Percentiles rank a stretch among this genome's conserved stretches.
Evolutionary conservation across 1,284 basidiomycete genomes (phyloP).

Genomic region (Retiboletus flavoniger): DNA sequence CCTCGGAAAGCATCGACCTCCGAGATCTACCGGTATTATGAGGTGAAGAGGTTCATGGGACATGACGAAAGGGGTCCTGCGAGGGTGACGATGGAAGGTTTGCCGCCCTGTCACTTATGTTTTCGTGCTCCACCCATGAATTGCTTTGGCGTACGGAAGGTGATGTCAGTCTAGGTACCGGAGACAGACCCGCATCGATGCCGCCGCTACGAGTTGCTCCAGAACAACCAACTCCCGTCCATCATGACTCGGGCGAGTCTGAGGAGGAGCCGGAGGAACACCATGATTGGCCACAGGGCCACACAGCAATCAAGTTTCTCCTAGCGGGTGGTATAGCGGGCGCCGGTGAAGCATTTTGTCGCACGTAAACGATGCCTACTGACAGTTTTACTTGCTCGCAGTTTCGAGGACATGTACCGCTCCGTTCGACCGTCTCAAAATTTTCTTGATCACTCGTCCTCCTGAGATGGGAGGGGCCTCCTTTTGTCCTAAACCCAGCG

Average conservation of each 20-base stretch:
- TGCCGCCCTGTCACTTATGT: slow-evolving; percentile 27
- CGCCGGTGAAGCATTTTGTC: slow-evolving; percentile 57
- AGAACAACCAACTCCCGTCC: slow-evolving; percentile 38
- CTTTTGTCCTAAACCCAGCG: slow-evolving; percentile 44
- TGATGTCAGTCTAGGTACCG: slow-evolving; percentile 71
- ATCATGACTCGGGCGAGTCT: slow-evolving; percentile 42
- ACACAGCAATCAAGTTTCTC: slow-evolving; percentile 85
- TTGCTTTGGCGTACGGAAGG: slow-evolving; percentile 45
- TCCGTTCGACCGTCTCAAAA: slow-evolving; percentile 95
- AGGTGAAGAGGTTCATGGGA: slow-evolving; percentile 71
- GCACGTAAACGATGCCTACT: slow-evolving; percentile 2
- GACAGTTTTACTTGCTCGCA: slow-evolving; percentile 28
- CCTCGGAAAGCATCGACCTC: slow-evolving; percentile 77
- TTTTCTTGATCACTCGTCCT: slow-evolving; percentile 90
- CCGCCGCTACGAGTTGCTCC: slow-evolving; percentile 19
- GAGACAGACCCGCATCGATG: slow-evolving; percentile 55
- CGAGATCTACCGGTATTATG: slow-evolving; percentile 87
- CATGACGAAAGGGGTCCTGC: slow-evolving; percentile 77
- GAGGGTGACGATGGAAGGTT: slow-evolving; percentile 86
- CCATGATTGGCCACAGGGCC: slow-evolving; percentile 64
- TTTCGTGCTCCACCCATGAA: slow-evolving; percentile 22
- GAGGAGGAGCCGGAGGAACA: slow-evolving; percentile 65
- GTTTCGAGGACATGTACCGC: slow-evolving; percentile 96
- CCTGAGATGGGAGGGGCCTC: slow-evolving; percentile 63
- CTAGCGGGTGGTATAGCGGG: slow-evolving; percentile 94